A percentile compares a stretch with the other conserved stretches of the same genome.
These are phyloP conservation scores for Rhizopus delemar DNA, from an alignment of 371 early-diverging fungal species.

Conservation along the genomic window DNA sequence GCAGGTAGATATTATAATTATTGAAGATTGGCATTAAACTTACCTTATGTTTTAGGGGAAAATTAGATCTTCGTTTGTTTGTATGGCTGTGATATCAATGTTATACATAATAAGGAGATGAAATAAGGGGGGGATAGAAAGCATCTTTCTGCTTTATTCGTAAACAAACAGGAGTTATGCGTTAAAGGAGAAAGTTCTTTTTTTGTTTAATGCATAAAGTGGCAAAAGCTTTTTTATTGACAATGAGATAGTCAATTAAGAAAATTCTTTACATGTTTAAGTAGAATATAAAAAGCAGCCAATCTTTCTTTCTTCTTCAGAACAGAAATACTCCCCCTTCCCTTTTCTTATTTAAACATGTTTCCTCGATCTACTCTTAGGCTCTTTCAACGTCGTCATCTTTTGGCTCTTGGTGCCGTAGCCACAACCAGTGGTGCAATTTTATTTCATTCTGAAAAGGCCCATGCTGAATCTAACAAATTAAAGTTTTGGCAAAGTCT, in stretches of 20 bases:
- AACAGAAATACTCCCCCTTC: constrained; percentile 3
- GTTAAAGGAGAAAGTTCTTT: no score
- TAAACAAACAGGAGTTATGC: no score
- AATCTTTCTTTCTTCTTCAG: not conserved
- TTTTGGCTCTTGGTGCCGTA: constrained; percentile 34
- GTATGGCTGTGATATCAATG: no score
- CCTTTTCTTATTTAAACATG: constrained; percentile 27
- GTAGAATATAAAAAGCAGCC: not conserved
- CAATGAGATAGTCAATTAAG: not conserved
- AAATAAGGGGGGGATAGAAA: no score
- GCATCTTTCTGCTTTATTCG: no score
- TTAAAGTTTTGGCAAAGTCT: constrained; percentile 46
- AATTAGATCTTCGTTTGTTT: no score
- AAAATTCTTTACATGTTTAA: not conserved
- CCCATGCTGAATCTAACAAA: constrained; percentile 43
- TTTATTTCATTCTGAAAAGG: constrained; percentile 26
- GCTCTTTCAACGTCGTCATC: constrained; percentile 31
- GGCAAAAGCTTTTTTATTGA: constrained; percentile 1
- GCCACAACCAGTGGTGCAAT: constrained; percentile 38
- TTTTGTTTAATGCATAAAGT: not conserved
- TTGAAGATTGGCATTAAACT: no score
- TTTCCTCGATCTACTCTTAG: constrained; percentile 40
- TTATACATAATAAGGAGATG: no score
- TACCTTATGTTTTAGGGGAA: no score
- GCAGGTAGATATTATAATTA: no score